Evolutionary conservation across 768 basidiomycete species (phyloP).

Genomic region (Lentinus brumalis): DNA sequence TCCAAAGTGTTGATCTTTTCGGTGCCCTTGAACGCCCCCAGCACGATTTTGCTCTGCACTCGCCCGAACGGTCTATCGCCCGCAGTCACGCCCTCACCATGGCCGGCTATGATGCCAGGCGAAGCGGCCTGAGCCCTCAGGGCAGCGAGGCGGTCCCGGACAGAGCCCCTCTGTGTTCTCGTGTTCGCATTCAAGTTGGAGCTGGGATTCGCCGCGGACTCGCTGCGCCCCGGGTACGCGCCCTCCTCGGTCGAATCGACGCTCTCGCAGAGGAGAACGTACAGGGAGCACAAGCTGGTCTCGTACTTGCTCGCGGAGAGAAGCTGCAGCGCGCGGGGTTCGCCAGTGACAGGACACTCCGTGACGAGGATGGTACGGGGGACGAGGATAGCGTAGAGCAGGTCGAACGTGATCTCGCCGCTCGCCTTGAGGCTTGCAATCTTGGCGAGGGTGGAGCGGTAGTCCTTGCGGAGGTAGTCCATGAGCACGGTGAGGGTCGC

Average conservation of each 20-base stretch:
- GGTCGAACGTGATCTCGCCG: conserved; percentile 57
- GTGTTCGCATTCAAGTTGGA: conserved; percentile 7
- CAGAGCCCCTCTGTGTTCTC: background rate
- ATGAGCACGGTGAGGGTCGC: conserved; percentile 39
- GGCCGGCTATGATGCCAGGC: too few relatives aligned
- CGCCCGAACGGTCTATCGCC: conserved; percentile 39
- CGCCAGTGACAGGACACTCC: conserved; percentile 53
- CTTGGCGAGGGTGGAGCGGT: conserved; percentile 48
- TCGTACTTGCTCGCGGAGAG: conserved; percentile 38
- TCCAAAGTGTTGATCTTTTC: conserved; percentile 50
- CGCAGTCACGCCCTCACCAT: too few relatives aligned
- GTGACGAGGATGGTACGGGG: conserved; percentile 53
- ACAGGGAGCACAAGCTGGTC: conserved; percentile 41
- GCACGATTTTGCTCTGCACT: conserved; percentile 37
- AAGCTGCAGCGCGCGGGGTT: conserved; percentile 52
- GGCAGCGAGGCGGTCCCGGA: background rate
- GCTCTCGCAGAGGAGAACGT: conserved; percentile 51
- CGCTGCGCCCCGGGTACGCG: background rate
- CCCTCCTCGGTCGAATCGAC: conserved; percentile 49
- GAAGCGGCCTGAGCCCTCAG: background rate
- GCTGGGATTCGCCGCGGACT: background rate
- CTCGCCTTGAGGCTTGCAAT: conserved; percentile 52
- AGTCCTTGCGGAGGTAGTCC: conserved; percentile 50
- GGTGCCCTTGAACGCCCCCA: conserved; percentile 48
- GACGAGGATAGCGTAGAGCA: conserved; percentile 55